These are phyloP conservation scores for Pyricularia pennisetigena DNA, from an alignment of 2,329 filamentous ascomycete species.

Conservation along the genomic window DNA sequence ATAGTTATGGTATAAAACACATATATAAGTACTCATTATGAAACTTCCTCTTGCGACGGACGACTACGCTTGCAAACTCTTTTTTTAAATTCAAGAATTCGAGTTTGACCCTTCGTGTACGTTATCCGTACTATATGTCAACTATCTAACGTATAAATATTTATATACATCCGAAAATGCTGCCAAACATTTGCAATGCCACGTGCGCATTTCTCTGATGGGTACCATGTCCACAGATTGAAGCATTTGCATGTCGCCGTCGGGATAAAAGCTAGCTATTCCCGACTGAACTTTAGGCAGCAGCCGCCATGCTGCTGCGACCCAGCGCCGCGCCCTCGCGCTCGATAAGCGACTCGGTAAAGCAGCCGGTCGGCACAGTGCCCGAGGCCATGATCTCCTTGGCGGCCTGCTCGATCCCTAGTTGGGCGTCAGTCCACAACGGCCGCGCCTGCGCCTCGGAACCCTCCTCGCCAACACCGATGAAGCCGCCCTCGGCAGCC, in stretches of 20 bases:
- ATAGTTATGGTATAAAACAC: background rate
- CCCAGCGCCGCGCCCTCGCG: slow-evolving; percentile 28
- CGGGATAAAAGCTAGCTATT: background rate
- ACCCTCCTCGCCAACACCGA: slow-evolving; percentile 75
- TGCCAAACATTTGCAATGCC: background rate
- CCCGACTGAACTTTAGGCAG: background rate
- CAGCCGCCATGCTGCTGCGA: background rate
- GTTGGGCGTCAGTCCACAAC: slow-evolving; percentile 88
- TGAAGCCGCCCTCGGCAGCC: slow-evolving; percentile 84
- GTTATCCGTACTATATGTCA: background rate
- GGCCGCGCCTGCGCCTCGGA: slow-evolving; percentile 48
- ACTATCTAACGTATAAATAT: background rate
- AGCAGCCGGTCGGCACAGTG: slow-evolving; percentile 22
- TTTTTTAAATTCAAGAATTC: background rate
- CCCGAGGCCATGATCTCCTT: slow-evolving; percentile 47
- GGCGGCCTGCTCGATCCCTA: slow-evolving; percentile 61
- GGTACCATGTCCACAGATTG: background rate
- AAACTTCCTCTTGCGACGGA: background rate
- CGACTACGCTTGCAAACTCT: background rate
- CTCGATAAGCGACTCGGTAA: slow-evolving; percentile 52
- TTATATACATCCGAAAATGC: background rate
- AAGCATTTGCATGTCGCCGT: background rate
- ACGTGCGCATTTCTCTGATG: background rate
- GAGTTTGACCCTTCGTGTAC: background rate
- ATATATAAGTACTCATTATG: background rate